Base-by-base conservation (phyloP, 1,139 yeast genomes). In the Meyerozyma carpophila region DNA sequence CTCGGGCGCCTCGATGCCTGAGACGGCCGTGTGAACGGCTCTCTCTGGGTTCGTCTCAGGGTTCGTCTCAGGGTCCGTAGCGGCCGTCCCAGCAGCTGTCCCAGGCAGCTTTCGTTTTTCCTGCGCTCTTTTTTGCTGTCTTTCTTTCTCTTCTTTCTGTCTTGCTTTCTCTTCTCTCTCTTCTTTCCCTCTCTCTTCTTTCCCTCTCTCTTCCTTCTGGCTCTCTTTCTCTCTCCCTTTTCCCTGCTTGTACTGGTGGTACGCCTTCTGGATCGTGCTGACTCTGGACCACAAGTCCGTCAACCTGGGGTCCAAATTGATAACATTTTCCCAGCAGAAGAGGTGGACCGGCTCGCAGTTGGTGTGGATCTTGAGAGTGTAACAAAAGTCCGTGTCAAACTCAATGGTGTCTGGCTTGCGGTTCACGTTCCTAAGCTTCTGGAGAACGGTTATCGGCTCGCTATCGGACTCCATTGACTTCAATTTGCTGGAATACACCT, bases 211-310 rank as follows among this genome's bases (percentile, higher is more conserved):
- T 21, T 21, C 4, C 24, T 21, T 21, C 4, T 21, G 2, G 21
- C 5, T 21, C 4, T 21, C 9, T 8, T 8, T 31, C 20, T 8
- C 34, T 16, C 18, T 16, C 18, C 18, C 18, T 16, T 16, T 16
- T 16, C 3, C n/a, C n/a, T 24, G n/a, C 44, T 70, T 70, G 54
- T 66, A 71, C 44, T 61, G 50, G 45, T 67, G 71, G 52, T 73
- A 73, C 13, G 68, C 57, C 44, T 69, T 68, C 50, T 72, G 77
- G 48, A 73, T 56, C 43, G 62, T 65, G 32, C 70, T 66, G 42
- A 73, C 70, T 44, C 65, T 68, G 45, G 54, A 61, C 78, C 78
- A 73, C 40, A 73, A 56, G 3, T 64, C 57, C 6, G 75, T 66
- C 29, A 73, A 56, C 39, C 69, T 70, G 0, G 75, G 75, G 49